phyloP scores from a whole-genome alignment of 2,329 filamentous ascomycete genomes.

The Neoscytalidium dimidiatum region DNA sequence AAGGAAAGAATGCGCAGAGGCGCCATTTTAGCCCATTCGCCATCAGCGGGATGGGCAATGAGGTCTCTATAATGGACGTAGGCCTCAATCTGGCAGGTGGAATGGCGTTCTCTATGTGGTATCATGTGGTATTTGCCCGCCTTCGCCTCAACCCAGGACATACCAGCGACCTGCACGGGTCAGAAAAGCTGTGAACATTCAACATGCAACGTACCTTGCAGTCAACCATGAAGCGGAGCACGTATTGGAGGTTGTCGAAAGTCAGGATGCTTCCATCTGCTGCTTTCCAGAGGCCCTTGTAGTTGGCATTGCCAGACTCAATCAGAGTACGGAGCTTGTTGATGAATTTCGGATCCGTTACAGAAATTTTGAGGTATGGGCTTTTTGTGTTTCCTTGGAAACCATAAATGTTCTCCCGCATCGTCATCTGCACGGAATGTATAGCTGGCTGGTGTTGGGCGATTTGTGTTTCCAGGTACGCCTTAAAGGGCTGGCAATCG shows the following conservation, averaged over 20 bases:
- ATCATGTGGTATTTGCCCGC: constrained; percentile 73
- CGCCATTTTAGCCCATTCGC: constrained; percentile 98
- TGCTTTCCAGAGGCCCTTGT: constrained; percentile 81
- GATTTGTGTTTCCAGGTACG: constrained; percentile 77
- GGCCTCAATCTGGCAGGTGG: constrained; percentile 96
- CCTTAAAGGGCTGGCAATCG: constrained; percentile 77
- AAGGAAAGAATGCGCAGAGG: constrained; percentile 91
- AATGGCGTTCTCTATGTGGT: constrained; percentile 67
- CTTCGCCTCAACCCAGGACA: constrained; percentile 95
- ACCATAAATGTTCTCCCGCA: constrained; percentile 89
- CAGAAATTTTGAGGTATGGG: constrained; percentile 90
- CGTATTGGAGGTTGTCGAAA: constrained; percentile 94
- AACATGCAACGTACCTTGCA: constrained; percentile 63
- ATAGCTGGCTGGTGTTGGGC: constrained; percentile 74
- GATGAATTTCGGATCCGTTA: constrained; percentile 86
- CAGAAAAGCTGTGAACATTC: neutral
- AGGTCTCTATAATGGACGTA: constrained; percentile 79
- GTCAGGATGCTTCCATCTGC: constrained; percentile 75
- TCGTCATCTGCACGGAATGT: constrained; percentile 75
- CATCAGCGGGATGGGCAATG: constrained; percentile 82
- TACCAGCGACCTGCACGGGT: constrained; percentile 70
- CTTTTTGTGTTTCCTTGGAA: constrained; percentile 93
- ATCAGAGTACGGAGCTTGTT: constrained; percentile 73
- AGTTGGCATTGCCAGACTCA: constrained; percentile 77
- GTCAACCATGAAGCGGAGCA: constrained; percentile 97